Evolutionary conservation across 257 asterid genomes (phyloP).

Genomic region (Solanum gandarillasii): DNA sequence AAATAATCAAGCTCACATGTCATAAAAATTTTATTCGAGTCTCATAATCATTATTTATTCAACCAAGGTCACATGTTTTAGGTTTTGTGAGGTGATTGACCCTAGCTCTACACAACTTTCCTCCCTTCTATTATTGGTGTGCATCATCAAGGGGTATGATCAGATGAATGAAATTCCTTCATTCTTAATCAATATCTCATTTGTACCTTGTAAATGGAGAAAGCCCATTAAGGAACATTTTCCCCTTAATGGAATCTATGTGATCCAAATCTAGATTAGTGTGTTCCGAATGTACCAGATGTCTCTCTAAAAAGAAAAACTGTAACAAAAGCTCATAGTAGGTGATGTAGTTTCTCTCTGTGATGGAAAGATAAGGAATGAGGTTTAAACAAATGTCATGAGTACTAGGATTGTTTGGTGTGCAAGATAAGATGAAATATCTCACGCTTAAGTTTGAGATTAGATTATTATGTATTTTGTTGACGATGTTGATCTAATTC

Average conservation of each 20-base stretch:
- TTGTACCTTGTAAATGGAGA: neutral
- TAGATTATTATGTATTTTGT: no score
- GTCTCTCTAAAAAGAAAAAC: neutral
- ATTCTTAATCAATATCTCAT: neutral
- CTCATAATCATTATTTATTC: neutral
- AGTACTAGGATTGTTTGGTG: neutral
- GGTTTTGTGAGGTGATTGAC: neutral
- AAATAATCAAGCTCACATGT: neutral
- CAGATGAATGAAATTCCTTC: neutral
- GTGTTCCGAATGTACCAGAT: neutral
- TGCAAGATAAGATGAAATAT: neutral
- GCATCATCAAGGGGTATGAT: neutral
- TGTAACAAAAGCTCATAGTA: neutral
- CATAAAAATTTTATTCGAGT: no score
- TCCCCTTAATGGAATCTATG: neutral
- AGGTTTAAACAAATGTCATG: neutral
- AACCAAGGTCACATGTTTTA: neutral
- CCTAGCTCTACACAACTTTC: neutral
- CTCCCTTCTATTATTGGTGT: neutral
- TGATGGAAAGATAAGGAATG: neutral
- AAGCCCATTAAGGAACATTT: neutral
- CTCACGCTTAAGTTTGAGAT: neutral
- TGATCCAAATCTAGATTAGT: neutral
- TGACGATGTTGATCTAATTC: no score
- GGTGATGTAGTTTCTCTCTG: neutral